A percentile compares a stretch with the other conserved stretches of the same genome.
Conservation (phyloP, 2,329 filamentous ascomycete species). For the Cladosporium sp. region DNA sequence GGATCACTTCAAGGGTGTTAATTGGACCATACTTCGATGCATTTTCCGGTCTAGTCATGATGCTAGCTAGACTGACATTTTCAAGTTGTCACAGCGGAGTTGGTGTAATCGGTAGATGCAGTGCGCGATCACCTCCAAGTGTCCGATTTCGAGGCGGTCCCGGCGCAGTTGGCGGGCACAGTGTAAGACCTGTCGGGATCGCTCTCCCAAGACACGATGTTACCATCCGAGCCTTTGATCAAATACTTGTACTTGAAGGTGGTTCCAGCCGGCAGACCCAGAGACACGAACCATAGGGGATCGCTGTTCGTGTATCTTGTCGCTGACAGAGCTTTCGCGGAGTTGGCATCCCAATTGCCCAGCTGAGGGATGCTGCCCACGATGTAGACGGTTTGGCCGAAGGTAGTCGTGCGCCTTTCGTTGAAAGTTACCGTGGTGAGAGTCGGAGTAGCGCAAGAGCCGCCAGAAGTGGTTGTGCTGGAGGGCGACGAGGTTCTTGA, state of each 20-base stretch:
- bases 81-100: slow-evolving; percentile 36
- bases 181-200: slow-evolving; percentile 41
- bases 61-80: no score
- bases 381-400: slow-evolving; percentile 59
- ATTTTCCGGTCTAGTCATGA: no score
- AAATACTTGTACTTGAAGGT: slow-evolving; percentile 63
- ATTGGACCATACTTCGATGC: no score
- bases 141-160: slow-evolving; percentile 16
- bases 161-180: slow-evolving; percentile 17
- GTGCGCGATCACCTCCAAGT: slow-evolving; percentile 36
- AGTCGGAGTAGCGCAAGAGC: slow-evolving; percentile 20
- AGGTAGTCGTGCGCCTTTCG: slow-evolving; percentile 49
- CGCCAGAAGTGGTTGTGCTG: slow-evolving; percentile 15
- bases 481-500: slow-evolving; percentile 9
- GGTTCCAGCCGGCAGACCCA: slow-evolving; percentile 50
- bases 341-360: slow-evolving; percentile 51
- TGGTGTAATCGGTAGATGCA: slow-evolving; percentile 47
- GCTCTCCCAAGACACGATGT: slow-evolving; percentile 53
- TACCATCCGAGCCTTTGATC: slow-evolving; percentile 47
- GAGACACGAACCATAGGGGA: slow-evolving; percentile 53
- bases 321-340: slow-evolving; percentile 51
- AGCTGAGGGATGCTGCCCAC: slow-evolving; percentile 53
- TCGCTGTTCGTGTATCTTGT: slow-evolving; percentile 51
- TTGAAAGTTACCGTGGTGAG: slow-evolving; percentile 53
- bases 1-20: no score